phyloP scores from a whole-genome alignment of 2,329 filamentous ascomycete species.

The Daldinia sp. region DNA sequence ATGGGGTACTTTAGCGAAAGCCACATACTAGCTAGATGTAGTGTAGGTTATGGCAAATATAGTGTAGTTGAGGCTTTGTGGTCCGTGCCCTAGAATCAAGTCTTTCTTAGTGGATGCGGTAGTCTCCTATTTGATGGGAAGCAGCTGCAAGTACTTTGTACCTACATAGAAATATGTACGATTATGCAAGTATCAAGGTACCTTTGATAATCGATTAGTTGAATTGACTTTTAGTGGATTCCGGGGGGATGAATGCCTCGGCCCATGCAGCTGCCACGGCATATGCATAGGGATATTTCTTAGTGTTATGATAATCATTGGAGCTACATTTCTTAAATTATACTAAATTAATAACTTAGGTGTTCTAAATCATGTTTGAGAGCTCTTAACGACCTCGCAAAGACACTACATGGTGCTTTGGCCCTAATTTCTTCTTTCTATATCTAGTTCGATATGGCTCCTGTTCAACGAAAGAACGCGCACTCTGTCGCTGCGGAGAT shows the following conservation, averaged over 20 bases:
- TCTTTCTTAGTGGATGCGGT: too few species aligned
- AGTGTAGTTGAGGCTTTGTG: too few species aligned
- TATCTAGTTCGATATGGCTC: slow-evolving; percentile 45
- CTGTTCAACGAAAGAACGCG: slow-evolving; percentile 64
- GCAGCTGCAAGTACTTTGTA: not conserved
- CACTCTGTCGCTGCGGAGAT: slow-evolving; percentile 82
- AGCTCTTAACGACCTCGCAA: slow-evolving; percentile 3
- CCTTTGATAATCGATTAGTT: slow-evolving; percentile 8
- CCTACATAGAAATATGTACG: not conserved
- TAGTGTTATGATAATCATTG: not conserved
- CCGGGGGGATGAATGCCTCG: slow-evolving; percentile 41
- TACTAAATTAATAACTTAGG: not conserved
- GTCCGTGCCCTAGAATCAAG: too few species aligned
- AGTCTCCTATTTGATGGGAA: not conserved
- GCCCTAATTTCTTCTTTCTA: not conserved
- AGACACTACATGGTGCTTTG: slow-evolving; percentile 11
- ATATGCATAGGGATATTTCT: slow-evolving; percentile 26
- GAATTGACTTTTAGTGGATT: slow-evolving; percentile 17
- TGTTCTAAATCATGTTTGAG: slow-evolving; percentile 13
- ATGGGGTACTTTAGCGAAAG: too few species aligned
- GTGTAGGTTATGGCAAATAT: too few species aligned
- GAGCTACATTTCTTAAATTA: not conserved
- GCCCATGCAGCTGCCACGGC: slow-evolving; percentile 39
- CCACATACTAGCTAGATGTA: too few species aligned
- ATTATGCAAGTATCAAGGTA: slow-evolving; percentile 5